Base-by-base conservation (phyloP, 805 yeast species). In the Candida michaelii region DNA sequence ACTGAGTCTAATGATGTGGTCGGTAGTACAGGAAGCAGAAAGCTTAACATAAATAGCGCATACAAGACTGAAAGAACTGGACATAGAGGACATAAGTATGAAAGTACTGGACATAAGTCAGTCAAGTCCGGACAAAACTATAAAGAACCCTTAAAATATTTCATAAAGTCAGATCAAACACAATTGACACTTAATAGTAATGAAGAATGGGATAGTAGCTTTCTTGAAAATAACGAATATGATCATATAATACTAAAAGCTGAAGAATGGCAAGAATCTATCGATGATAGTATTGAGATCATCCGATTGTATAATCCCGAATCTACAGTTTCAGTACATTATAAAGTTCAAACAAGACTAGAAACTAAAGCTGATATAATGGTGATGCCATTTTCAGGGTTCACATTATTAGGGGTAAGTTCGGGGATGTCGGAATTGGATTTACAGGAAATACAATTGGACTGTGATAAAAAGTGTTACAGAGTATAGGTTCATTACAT, bases 351-450 rank as follows among this genome's bases (percentile, higher is more conserved):
- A 25, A 39, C 37, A n/a, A 9, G 24, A 11, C n/a, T 39, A 10
- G 36, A 39, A 15, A 19, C 42, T 11, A 31, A 31, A n/a, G 42
- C 42, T 7, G 31, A 39, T 24, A 39, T 39, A 4, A 18, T 31
- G 4, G 6, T 39, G 16, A 21, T 30, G 23, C 42, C 42, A 8
- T 39, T 30, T 17, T n/a, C 23, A 12, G 25, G n/a, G 5, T 17
- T 12, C 11, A 30, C 23, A 12, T 12, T 39, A 5, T 4, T 39
- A n/a, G 18, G 30, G 5, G 27, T 37, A 3, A 13, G 19, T 4
- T 8, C 34, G 3, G 21, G 30, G 3, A 4, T 37, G 2, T 5
- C 19, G 2, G 18, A 19, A 21, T 35, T 30, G 9, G n/a, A 27
- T 9, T 25, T 5, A n/a, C 5, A 25, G 29, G n/a, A 5, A 7